Evolutionary conservation across 306 rosid species (phyloP), one percentile per base, ranked within the genome.

Genomic region (Trifolium repens): DNA sequence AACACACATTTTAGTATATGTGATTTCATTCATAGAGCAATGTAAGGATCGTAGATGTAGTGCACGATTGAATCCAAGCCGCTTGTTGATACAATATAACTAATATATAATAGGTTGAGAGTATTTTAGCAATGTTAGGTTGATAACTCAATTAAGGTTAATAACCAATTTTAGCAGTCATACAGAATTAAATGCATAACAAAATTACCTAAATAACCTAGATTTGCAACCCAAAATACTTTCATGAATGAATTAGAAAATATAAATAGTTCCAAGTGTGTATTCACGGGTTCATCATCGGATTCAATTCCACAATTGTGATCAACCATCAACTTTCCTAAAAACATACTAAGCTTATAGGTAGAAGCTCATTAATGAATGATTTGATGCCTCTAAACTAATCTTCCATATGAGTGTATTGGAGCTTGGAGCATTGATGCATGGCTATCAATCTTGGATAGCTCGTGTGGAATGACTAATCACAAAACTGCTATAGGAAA

Each of bases 221-320:
- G 11, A 22, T 53, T 75, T 52, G 52, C 44, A 60, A 15, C 27
- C 58, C 9, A 1, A 14, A 43, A 46, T 57, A 27, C 17, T 58
- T 52, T 1, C 8, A 50, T 77, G 50, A 35, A 50, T 77, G 50
- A 35, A 17, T 52, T 9, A 39, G 54, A 50, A 50, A 40, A 5
- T 16, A 61, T 34, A 32, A 58, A 68, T 34, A 19, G 59, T 17
- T 77, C 16, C 47, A 55, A 27, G 22, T 39, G 49, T 55, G 50
- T 44, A 65, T 79, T 47, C 16, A 30, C 22, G 59, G 39, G 47
- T 74, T 69, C 50, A 9, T 74, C 59, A 8, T 46, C n/a, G 8
- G 14, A 58, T 74, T 59, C 71, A n/a, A 8, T 68, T 80, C 59
- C 71, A 37, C 11, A 17, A 47, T 61, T 47, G 30, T 47, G 66